Percentiles rank a stretch among this genome's conserved stretches.
phyloP scores from a whole-genome alignment of 2,329 filamentous ascomycete genomes.

The Diaporthe sp. region DNA sequence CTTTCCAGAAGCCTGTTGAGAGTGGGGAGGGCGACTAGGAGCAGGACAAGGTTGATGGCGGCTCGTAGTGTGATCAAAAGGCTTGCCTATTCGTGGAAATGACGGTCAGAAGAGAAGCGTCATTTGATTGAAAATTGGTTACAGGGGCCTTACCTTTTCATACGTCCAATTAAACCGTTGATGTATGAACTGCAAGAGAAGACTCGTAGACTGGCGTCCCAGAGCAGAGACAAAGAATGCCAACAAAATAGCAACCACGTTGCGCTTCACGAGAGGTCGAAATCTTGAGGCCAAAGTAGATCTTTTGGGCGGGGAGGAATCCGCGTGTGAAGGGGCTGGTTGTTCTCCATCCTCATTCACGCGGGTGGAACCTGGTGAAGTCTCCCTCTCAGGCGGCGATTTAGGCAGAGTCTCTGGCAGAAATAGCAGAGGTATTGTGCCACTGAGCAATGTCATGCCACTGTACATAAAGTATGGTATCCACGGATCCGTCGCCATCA shows the following conservation, averaged over 20 bases:
- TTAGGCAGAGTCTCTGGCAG: slow-evolving; percentile 15
- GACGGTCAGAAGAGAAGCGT: neutral
- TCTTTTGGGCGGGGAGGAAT: neutral
- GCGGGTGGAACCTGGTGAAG: neutral
- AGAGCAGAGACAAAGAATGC: slow-evolving; percentile 23
- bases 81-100: neutral
- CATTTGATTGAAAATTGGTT: too few relatives aligned
- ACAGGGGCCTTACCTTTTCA: slow-evolving; percentile 6
- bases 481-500: slow-evolving; percentile 12
- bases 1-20: slow-evolving; percentile 6
- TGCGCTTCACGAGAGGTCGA: slow-evolving; percentile 11
- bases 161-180: slow-evolving; percentile 15
- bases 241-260: slow-evolving; percentile 4
- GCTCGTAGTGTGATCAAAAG: slow-evolving; percentile 14
- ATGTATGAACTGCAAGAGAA: slow-evolving; percentile 14
- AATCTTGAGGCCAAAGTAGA: neutral
- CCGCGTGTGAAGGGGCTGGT: neutral
- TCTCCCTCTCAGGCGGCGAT: neutral
- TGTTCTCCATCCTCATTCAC: neutral
- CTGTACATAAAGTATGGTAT: slow-evolving; percentile 21
- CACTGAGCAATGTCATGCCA: neutral
- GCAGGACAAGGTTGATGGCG: slow-evolving; percentile 5
- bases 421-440: neutral
- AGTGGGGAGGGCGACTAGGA: slow-evolving; percentile 7
- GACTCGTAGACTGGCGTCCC: slow-evolving; percentile 21